Evolutionary conservation across 2,329 filamentous ascomycete species (phyloP).

Genomic region (Pseudocercospora eumusae): DNA sequence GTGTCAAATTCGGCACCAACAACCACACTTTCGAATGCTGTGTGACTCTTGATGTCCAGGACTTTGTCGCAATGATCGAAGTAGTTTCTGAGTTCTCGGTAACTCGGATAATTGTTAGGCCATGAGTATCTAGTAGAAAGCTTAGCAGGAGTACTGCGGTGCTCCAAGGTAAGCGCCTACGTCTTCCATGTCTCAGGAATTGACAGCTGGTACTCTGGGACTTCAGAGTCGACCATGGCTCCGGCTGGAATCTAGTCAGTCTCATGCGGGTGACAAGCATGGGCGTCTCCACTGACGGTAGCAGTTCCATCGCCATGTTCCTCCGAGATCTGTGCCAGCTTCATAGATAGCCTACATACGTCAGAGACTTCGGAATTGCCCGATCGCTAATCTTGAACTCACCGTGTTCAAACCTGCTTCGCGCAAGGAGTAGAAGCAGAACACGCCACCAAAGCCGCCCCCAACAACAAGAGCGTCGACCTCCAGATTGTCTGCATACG

Average conservation of each 20-base stretch:
- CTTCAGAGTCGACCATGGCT: constrained; percentile 50
- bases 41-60: constrained; percentile 58
- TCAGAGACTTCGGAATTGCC: neutral
- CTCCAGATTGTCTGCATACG: constrained; percentile 35
- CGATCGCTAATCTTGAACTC: neutral
- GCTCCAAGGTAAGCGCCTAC: constrained; percentile 36
- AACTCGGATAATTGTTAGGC: constrained; percentile 31
- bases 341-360: constrained; percentile 37
- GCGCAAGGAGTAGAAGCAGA: constrained; percentile 35
- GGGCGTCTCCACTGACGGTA: constrained; percentile 41
- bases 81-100: constrained; percentile 54
- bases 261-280: neutral
- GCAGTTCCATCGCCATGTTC: constrained; percentile 51
- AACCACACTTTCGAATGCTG: constrained; percentile 55
- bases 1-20: constrained; percentile 56
- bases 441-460: constrained; percentile 50
- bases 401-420: constrained; percentile 1
- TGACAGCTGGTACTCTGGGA: constrained; percentile 52
- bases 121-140: constrained; percentile 19
- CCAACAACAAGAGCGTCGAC: constrained; percentile 39
- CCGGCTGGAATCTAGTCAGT: constrained; percentile 40
- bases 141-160: constrained; percentile 6
- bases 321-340: constrained; percentile 41
- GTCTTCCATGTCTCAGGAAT: constrained; percentile 50
- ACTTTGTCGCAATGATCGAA: constrained; percentile 63